A percentile compares a stretch with the other conserved stretches of the same genome.
These are phyloP conservation scores for Hypocreales sp. DNA, from an alignment of 2,329 filamentous ascomycete species.

Conservation along the genomic window DNA sequence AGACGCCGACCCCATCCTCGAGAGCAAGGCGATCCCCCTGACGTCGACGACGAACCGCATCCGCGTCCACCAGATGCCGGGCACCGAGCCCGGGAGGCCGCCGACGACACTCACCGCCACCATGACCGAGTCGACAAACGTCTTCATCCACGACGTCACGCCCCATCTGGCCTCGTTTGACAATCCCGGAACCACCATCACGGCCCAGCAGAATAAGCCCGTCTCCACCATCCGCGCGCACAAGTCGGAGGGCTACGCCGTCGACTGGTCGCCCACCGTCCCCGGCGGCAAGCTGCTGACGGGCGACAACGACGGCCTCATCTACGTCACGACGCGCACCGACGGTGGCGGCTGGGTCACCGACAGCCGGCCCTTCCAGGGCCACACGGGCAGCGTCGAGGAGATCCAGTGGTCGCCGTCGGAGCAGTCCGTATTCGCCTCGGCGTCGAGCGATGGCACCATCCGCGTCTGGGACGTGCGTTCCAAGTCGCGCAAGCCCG, in stretches of 20 bases:
- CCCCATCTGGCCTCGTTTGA: slow-evolving; percentile 83
- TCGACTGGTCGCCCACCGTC: slow-evolving; percentile 82
- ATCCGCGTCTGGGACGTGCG: slow-evolving; percentile 93
- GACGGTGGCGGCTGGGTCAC: slow-evolving; percentile 84
- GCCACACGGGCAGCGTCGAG: slow-evolving; percentile 76
- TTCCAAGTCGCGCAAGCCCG: slow-evolving; percentile 78
- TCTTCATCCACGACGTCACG: slow-evolving; percentile 89
- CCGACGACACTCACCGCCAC: slow-evolving; percentile 74
- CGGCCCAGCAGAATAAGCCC: slow-evolving; percentile 75
- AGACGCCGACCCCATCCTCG: slow-evolving; percentile 73
- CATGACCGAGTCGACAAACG: slow-evolving; percentile 79
- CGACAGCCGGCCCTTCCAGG: slow-evolving; percentile 67
- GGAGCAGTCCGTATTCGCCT: slow-evolving; percentile 87
- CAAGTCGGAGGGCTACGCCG: slow-evolving; percentile 82
- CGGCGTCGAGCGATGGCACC: slow-evolving; percentile 83
- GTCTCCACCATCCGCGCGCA: slow-evolving; percentile 78
- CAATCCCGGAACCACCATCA: slow-evolving; percentile 66
- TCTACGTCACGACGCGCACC: slow-evolving; percentile 75
- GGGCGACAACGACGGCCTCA: slow-evolving; percentile 78
- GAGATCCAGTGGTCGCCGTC: slow-evolving; percentile 94
- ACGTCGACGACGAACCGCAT: slow-evolving; percentile 87
- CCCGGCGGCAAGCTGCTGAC: slow-evolving; percentile 76
- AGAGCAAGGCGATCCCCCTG: slow-evolving; percentile 79
- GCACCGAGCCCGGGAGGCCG: slow-evolving; percentile 52
- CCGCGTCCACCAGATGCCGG: slow-evolving; percentile 66